These are phyloP conservation scores for Boeremia exigua DNA, from an alignment of 2,329 filamentous ascomycete genomes.

Conservation along the genomic window DNA sequence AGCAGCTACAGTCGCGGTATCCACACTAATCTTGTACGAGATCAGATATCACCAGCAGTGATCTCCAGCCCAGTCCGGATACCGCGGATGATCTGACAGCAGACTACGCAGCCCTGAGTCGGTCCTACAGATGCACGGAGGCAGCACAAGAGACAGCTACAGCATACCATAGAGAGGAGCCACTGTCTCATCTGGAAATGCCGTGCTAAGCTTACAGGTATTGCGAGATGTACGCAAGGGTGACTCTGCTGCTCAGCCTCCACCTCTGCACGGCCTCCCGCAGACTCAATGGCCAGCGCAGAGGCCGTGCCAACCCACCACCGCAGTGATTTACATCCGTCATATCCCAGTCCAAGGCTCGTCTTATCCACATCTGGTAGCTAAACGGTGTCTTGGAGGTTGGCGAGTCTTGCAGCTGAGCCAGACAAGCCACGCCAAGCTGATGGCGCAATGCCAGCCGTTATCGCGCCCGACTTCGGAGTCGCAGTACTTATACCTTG, in stretches of 20 bases:
- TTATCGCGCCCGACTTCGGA: conserved; percentile 19
- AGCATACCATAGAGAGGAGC: too few species aligned
- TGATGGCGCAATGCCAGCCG: conserved; percentile 16
- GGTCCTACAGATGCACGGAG: too few species aligned
- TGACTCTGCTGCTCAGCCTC: too few species aligned
- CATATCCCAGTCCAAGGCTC: background rate
- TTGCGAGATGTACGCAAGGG: too few species aligned
- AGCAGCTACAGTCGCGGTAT: background rate
- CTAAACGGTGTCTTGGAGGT: background rate
- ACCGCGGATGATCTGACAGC: too few species aligned
- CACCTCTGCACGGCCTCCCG: background rate
- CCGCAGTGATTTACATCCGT: background rate
- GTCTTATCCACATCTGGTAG: conserved; percentile 3
- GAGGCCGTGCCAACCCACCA: background rate
- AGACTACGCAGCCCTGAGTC: too few species aligned
- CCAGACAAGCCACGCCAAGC: conserved; percentile 18
- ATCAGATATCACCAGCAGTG: too few species aligned
- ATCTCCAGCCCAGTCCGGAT: too few species aligned
- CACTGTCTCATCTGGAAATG: too few species aligned
- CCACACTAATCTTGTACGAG: too few species aligned
- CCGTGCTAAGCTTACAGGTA: too few species aligned
- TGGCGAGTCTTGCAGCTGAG: conserved; percentile 13
- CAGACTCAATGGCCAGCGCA: background rate
- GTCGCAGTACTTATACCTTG: conserved; percentile 11
- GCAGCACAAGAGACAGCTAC: too few species aligned